Conservation (phyloP, 2,329 filamentous ascomycete species). For the Aspergillus quadrilineatus region DNA sequence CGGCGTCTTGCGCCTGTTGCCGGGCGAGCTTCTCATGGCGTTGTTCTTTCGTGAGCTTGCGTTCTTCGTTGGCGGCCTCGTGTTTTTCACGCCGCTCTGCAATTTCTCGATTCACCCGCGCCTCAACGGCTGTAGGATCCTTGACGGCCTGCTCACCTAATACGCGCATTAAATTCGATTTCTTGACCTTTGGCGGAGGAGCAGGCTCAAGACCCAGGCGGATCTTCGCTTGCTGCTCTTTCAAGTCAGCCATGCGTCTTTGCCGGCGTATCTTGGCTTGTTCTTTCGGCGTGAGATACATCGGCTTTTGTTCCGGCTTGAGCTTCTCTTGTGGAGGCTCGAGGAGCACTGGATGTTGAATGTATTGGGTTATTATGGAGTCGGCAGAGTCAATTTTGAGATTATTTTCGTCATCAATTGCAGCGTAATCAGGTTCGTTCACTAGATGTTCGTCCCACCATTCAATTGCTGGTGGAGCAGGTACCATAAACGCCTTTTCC, state of each 20-base stretch:
- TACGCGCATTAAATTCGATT: conserved; percentile 95
- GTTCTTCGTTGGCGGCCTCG: conserved; percentile 73
- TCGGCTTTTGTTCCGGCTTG: conserved; percentile 74
- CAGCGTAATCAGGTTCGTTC: conserved; percentile 70
- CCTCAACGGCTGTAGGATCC: conserved; percentile 95
- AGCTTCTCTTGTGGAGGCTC: conserved; percentile 90
- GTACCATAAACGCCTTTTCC: conserved; percentile 85
- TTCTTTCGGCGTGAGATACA: conserved; percentile 89
- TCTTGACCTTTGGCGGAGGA: conserved; percentile 93
- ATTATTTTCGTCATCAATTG: conserved; percentile 62
- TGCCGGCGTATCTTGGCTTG: conserved; percentile 88
- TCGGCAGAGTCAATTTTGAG: conserved; percentile 77
- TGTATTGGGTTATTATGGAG: conserved; percentile 82
- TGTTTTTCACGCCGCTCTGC: conserved; percentile 80
- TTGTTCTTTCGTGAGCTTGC: conserved; percentile 86
- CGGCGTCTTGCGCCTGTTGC: conserved; percentile 85
- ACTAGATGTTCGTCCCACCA: conserved; percentile 97
- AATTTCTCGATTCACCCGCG: conserved; percentile 89
- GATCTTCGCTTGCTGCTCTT: conserved; percentile 96
- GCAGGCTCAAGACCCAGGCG: conserved; percentile 84
- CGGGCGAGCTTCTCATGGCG: conserved; percentile 75
- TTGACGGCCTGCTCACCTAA: conserved; percentile 90
- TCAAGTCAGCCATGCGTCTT: conserved; percentile 85
- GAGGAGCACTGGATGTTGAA: conserved; percentile 88
- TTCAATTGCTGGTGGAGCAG: conserved; percentile 81